Base-by-base conservation (phyloP, 2,329 filamentous ascomycete genomes). In the Rosellinia necatrix region DNA sequence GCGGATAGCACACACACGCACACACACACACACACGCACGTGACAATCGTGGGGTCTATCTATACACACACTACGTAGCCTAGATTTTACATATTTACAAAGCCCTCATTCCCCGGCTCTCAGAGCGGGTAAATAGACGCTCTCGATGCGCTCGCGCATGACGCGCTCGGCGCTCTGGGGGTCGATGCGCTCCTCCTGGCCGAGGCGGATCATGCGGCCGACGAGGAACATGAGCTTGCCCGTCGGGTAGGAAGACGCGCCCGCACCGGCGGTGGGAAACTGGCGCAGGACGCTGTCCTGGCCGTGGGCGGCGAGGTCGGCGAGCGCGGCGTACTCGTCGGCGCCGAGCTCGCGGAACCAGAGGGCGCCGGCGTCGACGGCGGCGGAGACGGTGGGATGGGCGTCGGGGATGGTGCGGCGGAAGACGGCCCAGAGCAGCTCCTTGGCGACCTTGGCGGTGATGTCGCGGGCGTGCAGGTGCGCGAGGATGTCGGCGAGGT, bases 181-280 rank as follows among this genome's bases (percentile, higher is more conserved):
- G 49, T 84, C 78, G 56, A 84, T 83, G 24, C 79, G 73, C 66
- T 83, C 81, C 40, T 82, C 77, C 3, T 76, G 75, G 0, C 82
- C 83, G 1, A 77, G 64, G 4, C 76, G 74, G 72, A 86, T 79
- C 79, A 86, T 81, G 69, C 79, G 82, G 17, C 83, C 83, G 4
- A 85, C 78, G 2, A 85, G 72, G 62, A 78, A 85, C 81, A 84
- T 84, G 41, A 85, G 75, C 70, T 84, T 85, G 0, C 83, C 82
- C 54, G 81, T 75, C 0, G 82, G 82, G 55, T 79, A 82, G 47
- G n/a, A n/a, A n/a, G n/a, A n/a, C n/a, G n/a, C n/a, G n/a, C n/a
- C n/a, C n/a, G n/a, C n/a, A n/a, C n/a, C n/a, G n/a, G n/a, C n/a
- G n/a, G n/a, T n/a, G n/a, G n/a, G n/a, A n/a, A 84, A 83, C 62